A percentile compares a stretch with the other conserved stretches of the same genome.
phyloP scores from a whole-genome alignment of 2,329 filamentous ascomycete species.

The Beauveria asiatica region DNA sequence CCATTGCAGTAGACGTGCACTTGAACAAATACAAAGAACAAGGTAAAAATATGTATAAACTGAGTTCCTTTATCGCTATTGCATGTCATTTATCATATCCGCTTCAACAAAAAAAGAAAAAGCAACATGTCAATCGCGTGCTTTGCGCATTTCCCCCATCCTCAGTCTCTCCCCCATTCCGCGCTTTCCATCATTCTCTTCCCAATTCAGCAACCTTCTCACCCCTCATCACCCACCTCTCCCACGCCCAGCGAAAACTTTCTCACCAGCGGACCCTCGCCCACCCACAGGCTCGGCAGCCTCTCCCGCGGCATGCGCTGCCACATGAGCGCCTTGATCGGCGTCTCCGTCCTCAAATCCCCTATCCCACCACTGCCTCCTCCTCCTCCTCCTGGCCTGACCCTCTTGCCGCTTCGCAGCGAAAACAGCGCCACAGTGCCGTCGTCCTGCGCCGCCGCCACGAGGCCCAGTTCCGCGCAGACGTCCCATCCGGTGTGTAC shows the following conservation, averaged over 20 bases:
- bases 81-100: no score
- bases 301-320: slow-evolving; percentile 34
- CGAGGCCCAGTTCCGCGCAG: slow-evolving; percentile 35
- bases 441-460: slow-evolving; percentile 46
- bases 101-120: no score
- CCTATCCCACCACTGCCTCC: slow-evolving; percentile 18
- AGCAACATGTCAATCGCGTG: no score
- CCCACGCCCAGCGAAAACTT: slow-evolving; percentile 37
- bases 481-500: slow-evolving; percentile 45
- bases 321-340: slow-evolving; percentile 38
- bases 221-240: slow-evolving; percentile 27
- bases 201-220: background rate
- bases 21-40: no score
- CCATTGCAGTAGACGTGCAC: no score
- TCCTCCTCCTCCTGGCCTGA: slow-evolving; percentile 17
- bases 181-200: background rate
- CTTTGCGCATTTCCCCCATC: background rate
- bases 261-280: slow-evolving; percentile 26
- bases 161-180: background rate
- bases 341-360: slow-evolving; percentile 17
- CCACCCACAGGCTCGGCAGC: slow-evolving; percentile 39
- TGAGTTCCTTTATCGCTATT: no score
- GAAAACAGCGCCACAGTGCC: slow-evolving; percentile 42
- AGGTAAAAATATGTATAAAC: no score
- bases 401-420: slow-evolving; percentile 27